Conservation (phyloP, 2,329 filamentous ascomycete species). For the Akanthomyces dipterigenus region DNA sequence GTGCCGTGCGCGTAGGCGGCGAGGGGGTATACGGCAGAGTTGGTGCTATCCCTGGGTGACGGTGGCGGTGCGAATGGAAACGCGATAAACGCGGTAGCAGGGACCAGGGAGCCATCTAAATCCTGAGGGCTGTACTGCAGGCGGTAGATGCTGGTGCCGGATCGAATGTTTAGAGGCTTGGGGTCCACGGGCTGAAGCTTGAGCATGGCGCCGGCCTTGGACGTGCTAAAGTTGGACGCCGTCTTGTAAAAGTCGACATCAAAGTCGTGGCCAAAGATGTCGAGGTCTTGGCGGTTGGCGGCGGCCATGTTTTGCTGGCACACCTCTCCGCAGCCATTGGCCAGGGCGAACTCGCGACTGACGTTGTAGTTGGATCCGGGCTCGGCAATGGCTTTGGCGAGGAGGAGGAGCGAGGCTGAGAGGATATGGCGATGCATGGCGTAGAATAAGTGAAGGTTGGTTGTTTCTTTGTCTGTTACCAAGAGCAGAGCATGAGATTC, state of each 20-base stretch:
- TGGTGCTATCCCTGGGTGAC: not conserved
- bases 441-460: too few relatives aligned
- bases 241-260: constrained; percentile 14
- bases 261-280: constrained; percentile 9
- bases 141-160: constrained; percentile 14
- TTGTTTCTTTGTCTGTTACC: too few relatives aligned
- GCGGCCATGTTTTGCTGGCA: constrained; percentile 9
- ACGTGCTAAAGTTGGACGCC: constrained; percentile 13
- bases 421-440: too few relatives aligned
- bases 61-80: not conserved
- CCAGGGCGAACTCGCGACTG: too few relatives aligned
- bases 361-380: too few relatives aligned
- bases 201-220: constrained; percentile 14
- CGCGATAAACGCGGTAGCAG: constrained; percentile 15
- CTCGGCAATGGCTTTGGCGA: too few relatives aligned
- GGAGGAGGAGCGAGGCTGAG: too few relatives aligned
- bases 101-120: constrained; percentile 13
- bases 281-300: not conserved
- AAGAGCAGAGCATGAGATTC: too few relatives aligned
- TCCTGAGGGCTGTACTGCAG: constrained; percentile 17
- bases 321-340: constrained; percentile 6
- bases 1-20: constrained; percentile 17
- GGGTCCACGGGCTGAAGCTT: constrained; percentile 15
- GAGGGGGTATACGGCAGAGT: not conserved
- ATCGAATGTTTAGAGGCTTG: not conserved